These are phyloP conservation scores for Naganishia antarctica DNA, from an alignment of 768 basidiomycete species.

Conservation along the genomic window DNA sequence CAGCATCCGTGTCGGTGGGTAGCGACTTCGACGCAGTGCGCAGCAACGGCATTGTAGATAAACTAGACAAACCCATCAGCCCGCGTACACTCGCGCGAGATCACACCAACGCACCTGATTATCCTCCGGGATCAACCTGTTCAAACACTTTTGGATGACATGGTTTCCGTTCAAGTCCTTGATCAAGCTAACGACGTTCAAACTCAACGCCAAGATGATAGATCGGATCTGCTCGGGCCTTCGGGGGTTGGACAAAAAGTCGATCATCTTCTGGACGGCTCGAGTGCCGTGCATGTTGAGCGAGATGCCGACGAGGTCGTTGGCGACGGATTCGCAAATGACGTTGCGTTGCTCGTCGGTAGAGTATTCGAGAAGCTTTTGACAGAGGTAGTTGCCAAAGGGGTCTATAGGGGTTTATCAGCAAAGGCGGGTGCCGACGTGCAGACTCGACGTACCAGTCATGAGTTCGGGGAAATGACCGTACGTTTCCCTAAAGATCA, in stretches of 20 bases:
- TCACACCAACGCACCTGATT: slow-evolving; percentile 95
- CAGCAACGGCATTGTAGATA: slow-evolving; percentile 98
- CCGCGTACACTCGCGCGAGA: no score
- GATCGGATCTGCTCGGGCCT: slow-evolving; percentile 74
- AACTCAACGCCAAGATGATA: slow-evolving; percentile 90
- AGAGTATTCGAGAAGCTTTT: slow-evolving; percentile 92
- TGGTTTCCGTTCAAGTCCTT: slow-evolving; percentile 64
- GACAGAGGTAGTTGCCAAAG: slow-evolving; percentile 98
- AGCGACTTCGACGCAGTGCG: slow-evolving; percentile 97
- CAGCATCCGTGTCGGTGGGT: slow-evolving; percentile 79
- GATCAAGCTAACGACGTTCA: slow-evolving; percentile 97
- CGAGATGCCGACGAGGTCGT: slow-evolving; percentile 94
- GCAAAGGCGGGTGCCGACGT: neutral
- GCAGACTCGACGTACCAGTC: slow-evolving; percentile 64
- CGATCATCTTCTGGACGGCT: slow-evolving; percentile 99
- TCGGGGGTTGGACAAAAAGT: slow-evolving; percentile 89
- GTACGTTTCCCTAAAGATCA: slow-evolving; percentile 99
- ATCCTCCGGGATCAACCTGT: slow-evolving; percentile 95
- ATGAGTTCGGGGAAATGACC: slow-evolving; percentile 96
- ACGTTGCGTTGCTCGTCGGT: slow-evolving; percentile 95
- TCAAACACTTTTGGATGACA: slow-evolving; percentile 92
- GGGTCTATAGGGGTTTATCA: slow-evolving; percentile 60
- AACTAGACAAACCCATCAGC: slow-evolving; percentile 56
- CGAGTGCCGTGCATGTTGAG: slow-evolving; percentile 99
- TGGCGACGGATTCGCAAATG: slow-evolving; percentile 95